Evolutionary conservation across 306 rosid genomes (phyloP).

Genomic region (Carpinus fangiana): DNA sequence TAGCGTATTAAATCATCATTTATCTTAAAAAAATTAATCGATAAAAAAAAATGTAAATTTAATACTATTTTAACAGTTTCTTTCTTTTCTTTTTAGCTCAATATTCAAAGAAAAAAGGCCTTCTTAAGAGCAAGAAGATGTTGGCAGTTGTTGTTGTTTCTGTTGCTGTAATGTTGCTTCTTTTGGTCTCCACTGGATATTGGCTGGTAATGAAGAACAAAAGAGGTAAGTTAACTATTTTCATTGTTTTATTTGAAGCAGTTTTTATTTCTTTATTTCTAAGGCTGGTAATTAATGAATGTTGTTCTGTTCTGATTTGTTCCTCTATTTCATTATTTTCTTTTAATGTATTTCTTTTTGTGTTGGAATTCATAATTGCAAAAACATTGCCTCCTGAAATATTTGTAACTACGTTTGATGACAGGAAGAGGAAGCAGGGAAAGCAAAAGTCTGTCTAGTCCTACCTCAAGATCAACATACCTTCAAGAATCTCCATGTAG

Average conservation of each 20-base stretch:
- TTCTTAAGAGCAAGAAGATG: constrained; percentile 9
- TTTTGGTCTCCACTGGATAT: neutral
- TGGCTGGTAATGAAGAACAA: constrained; percentile 10
- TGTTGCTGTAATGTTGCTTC: neutral
- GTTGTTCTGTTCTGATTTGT: too few species aligned
- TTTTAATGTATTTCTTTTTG: neutral
- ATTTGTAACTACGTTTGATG: neutral
- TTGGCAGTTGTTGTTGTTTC: constrained; percentile 14
- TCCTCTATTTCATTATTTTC: neutral
- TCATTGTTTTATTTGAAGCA: too few species aligned
- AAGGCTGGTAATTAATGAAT: too few species aligned
- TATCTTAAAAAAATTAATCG: too few species aligned
- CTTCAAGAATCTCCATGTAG: neutral
- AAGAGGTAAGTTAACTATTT: constrained; percentile 12
- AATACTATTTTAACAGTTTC: neutral
- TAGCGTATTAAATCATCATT: too few species aligned
- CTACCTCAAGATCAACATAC: neutral
- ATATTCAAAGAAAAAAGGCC: constrained; percentile 14
- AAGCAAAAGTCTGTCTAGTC: too few species aligned
- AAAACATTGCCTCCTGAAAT: too few species aligned
- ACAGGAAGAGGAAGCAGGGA: neutral
- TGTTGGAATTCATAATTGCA: too few species aligned
- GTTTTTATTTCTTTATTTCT: too few species aligned
- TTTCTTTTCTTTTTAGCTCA: constrained; percentile 10
- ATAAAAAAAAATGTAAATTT: too few species aligned